These are phyloP conservation scores for Cryptococcus deneoformans DNA, from an alignment of 1,284 basidiomycete genomes.

Conservation along the genomic window DNA sequence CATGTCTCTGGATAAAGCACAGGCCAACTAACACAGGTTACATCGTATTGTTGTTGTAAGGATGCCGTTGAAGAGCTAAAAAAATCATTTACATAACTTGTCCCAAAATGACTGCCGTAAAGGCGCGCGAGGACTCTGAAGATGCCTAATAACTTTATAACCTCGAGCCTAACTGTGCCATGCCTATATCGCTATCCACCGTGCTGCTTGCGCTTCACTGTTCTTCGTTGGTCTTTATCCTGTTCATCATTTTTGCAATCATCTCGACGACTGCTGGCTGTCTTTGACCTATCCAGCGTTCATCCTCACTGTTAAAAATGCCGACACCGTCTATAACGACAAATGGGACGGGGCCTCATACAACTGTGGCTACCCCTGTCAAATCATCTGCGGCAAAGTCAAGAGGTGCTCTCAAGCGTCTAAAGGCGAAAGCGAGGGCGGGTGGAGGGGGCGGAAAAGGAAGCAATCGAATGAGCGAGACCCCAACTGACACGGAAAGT, in stretches of 20 bases:
- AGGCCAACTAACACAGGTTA: too few relatives aligned
- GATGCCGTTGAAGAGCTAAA: too few relatives aligned
- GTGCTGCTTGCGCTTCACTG: too few relatives aligned
- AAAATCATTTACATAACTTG: too few relatives aligned
- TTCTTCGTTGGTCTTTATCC: too few relatives aligned
- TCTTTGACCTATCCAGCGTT: not conserved
- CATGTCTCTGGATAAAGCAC: too few relatives aligned
- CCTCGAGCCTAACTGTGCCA: not conserved
- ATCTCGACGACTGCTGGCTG: not conserved
- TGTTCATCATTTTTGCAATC: too few relatives aligned
- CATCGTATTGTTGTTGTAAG: too few relatives aligned
- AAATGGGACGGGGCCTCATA: constrained; percentile 17
- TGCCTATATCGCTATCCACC: not conserved
- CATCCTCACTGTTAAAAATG: constrained; percentile 6
- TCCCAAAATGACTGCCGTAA: too few relatives aligned
- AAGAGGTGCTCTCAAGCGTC: constrained; percentile 40
- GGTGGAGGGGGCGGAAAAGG: constrained; percentile 11
- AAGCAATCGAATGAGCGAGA: constrained; percentile 17
- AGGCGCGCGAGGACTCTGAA: too few relatives aligned
- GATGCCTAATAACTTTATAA: too few relatives aligned
- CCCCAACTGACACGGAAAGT: constrained; percentile 34
- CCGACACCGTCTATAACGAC: constrained; percentile 12
- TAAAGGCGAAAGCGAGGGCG: constrained; percentile 42
- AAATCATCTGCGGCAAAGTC: constrained; percentile 38
- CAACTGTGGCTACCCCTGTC: constrained; percentile 4